These are phyloP conservation scores for Hypoxylon fuscum DNA, from an alignment of 495 filamentous ascomycete species.

Conservation along the genomic window DNA sequence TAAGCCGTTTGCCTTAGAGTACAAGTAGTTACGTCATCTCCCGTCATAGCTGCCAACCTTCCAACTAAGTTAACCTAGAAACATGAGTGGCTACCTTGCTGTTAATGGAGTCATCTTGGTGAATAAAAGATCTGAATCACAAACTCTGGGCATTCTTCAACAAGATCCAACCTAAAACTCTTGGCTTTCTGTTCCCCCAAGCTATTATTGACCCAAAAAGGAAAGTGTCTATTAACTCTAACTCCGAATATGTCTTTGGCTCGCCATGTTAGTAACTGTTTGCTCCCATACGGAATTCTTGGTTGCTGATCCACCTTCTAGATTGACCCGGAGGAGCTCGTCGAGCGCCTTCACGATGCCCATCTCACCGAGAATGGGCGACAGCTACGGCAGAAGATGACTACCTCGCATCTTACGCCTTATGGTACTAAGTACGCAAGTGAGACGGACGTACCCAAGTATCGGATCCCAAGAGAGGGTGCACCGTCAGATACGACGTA, in stretches of 20 bases:
- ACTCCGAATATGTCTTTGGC: slow-evolving; percentile 10
- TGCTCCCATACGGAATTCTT: slow-evolving; percentile 7
- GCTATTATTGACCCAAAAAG: too few relatives aligned
- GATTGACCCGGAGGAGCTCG: slow-evolving; percentile 71
- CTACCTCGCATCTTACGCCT: slow-evolving; percentile 65
- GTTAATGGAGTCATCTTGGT: background rate
- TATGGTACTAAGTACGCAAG: slow-evolving; percentile 71
- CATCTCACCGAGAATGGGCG: slow-evolving; percentile 51
- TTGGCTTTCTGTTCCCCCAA: background rate
- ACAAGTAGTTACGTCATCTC: slow-evolving; percentile 27
- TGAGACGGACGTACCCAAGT: slow-evolving; percentile 72
- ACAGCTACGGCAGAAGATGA: slow-evolving; percentile 50
- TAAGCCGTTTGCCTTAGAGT: background rate
- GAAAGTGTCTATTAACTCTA: too few relatives aligned
- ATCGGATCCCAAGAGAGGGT: slow-evolving; percentile 68
- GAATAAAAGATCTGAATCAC: background rate
- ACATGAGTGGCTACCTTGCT: background rate
- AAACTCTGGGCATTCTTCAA: background rate
- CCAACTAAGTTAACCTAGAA: slow-evolving; percentile 7
- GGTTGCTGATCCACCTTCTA: slow-evolving; percentile 28
- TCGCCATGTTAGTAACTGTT: slow-evolving; percentile 13
- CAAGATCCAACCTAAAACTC: background rate
- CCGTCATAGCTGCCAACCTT: slow-evolving; percentile 24
- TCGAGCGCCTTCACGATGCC: slow-evolving; percentile 60
- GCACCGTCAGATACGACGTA: slow-evolving; percentile 70